Percentiles rank a stretch among this genome's conserved stretches.
Evolutionary conservation across 1,284 basidiomycete genomes (phyloP).

Genomic region (Ustilago cynodontis): DNA sequence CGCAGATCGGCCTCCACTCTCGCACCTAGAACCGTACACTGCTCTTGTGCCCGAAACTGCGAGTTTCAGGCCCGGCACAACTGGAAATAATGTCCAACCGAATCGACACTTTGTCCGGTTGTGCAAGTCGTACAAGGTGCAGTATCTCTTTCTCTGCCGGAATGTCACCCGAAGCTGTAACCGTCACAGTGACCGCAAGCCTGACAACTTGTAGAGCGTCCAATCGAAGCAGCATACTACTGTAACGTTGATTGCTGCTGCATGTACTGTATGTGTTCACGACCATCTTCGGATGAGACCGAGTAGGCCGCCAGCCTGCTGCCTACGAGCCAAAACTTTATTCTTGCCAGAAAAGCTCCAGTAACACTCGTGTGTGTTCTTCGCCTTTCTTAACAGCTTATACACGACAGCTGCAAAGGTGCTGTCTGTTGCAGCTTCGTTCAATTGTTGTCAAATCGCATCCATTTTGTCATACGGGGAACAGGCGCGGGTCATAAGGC

Average conservation of each 20-base stretch:
- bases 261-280: not conserved
- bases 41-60: constrained; percentile 13
- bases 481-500: not conserved
- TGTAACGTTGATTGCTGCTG: not conserved
- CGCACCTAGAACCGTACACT: constrained; percentile 11
- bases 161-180: constrained; percentile 18
- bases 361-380: no score
- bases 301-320: not conserved
- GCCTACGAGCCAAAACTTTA: not conserved
- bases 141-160: constrained; percentile 3
- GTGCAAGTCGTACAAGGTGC: no score
- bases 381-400: not conserved
- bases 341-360: no score
- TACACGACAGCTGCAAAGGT: no score
- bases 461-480: not conserved
- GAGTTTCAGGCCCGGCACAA: constrained; percentile 19
- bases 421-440: no score
- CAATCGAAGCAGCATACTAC: not conserved
- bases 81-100: constrained; percentile 40
- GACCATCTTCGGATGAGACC: not conserved
- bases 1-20: constrained; percentile 18
- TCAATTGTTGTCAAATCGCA: not conserved
- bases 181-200: not conserved
- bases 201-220: not conserved
- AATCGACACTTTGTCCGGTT: constrained; percentile 23